Base-by-base conservation (phyloP, 495 filamentous ascomycete genomes). In the Amphirosellinia nigrospora region DNA sequence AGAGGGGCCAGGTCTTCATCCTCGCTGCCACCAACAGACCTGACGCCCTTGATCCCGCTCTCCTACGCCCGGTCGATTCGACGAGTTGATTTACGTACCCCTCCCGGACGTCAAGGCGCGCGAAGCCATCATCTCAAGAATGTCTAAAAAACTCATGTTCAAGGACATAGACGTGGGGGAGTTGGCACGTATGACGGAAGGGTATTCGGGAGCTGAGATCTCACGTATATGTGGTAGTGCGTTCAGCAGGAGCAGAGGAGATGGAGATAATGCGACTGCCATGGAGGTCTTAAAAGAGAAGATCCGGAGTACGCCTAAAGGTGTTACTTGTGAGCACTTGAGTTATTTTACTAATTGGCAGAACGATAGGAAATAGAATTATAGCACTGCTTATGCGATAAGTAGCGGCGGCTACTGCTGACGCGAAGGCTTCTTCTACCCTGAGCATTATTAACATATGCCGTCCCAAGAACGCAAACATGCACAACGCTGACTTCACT, bases 1-100 rank as follows among this genome's bases (percentile, higher is more conserved):
- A 89, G 36, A 80, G 97, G 45, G 90, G 90, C 66, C 92, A 91
- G 64, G 94, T 99, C 3, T 86, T 94, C 60, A 90, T 98, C 15
- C 87, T 99, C n/a, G 96, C 94, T 4, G 96, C 96, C 0, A 99
- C 96, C 13, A 99, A 99, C 77, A 90, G 92, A 62, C 96, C 96
- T 0, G 93, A 97, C 74, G 82, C 89, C 15, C 85, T 99, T 16
- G 96, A 99, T 77, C 88, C 91, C 7, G 96, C 96, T 13, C 83
- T 99, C 46, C 89, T 97, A 74, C 89, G 96, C 13, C 94, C 4
- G 96, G 96, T 6, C 87, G 96, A 36, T 90, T 99, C 77, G 94
- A 97, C 75, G 89, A 92, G 70, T 86, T 95, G n/a, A 86, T 98
- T 64, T 97, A 97, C 73, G 94, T 99, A 39, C 91, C 92, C 0